Base-by-base conservation (phyloP, 1,139 yeast species). In the Candida glucosophila region DNA sequence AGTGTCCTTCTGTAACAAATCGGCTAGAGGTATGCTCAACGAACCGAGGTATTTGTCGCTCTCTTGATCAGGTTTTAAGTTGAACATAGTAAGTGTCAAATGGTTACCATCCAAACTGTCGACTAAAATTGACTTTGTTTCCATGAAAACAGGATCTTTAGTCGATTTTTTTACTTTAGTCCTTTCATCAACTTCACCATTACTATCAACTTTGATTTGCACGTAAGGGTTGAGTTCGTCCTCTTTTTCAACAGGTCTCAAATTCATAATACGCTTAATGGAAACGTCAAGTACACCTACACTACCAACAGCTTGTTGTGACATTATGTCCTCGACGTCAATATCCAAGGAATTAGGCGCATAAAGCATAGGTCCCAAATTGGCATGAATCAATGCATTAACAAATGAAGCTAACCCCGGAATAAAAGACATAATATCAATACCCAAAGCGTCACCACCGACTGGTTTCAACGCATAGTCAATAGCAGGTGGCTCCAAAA, bases 391-490 rank as follows among this genome's bases (percentile, higher is more conserved):
- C 47, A 77, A 64, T 23, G 71, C 65, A 36, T 76, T 78, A 29
- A 81, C 86, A 43, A 79, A 74, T n/a, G 74, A 60, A 18, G 83
- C 67, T 44, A 81, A 69, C 33, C 90, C 90, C 4, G 93, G 93
- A 36, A 81, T 68, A 39, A 79, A 66, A 1, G 88, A 75, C 92
- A 81, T 81, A 36, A 81, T 71, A 56, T 81, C 93, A 29, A 81
- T 48, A 35, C 93, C 93, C 34, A 80, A 65, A 11, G 86, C 76
- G 46, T 80, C 88, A 55, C 92, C 92, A 49, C 90, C 90, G 29
- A 80, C 79, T n/a, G 93, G 93, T 45, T 80, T 80, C 55, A 81
- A 68, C 12, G 76, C 77, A 47, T 79, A 80, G 46, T 77, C 88
- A 44, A 80, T 77, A 13, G 67, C 61, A 21, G 92, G 90, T 14